Evolutionary conservation across 2,329 filamentous ascomycete genomes (phyloP), one percentile per base, ranked within the genome.

Genomic region (Clarireedia sp.): DNA sequence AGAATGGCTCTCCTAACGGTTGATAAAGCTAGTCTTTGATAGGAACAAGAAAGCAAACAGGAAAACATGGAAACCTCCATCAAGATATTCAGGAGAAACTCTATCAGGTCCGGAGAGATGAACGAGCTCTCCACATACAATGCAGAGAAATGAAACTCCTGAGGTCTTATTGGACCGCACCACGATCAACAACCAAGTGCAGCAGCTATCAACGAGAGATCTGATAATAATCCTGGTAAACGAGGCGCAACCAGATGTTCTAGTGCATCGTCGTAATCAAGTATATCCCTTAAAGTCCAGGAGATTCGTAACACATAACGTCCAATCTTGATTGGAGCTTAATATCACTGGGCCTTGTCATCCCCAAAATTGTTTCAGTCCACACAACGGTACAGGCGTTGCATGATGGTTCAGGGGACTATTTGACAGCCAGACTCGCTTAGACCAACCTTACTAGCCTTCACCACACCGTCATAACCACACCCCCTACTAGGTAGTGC

Each of bases 1-100:
- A 68, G 61, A 63, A 62, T 52, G 65, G 66, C 14, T 63, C 64
- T 24, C 62, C 67, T 19, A 68, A 68, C 57, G 67, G 67, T 40
- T 69, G 57, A 62, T 40, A 33, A 47, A 3, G 23, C 19, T 53
- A 37, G 14, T 49, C 50, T 29, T 54, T 24, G 7, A 24, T 21
- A 40, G 40, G 33, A 51, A 55, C 51, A 45, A 57, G 51, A 55
- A 46, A 46, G n/a, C 21, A 14, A 46, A 24, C 23, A 46, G 4
- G 21, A 49, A 9, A 21, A 3, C 26, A 49, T 21, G 47, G 23
- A 40, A n/a, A 53, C 38, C 16, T 24, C 46, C n/a, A 12, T 16
- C 21, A 51, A 51, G 53, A 55, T 29, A 45, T 51, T 38, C 54
- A 56, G 47, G 48, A 51, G 48, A 52, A 56, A 41, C n/a, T 16